phyloP scores from a whole-genome alignment of 2,329 filamentous ascomycete species.

The Diplodia mutila region DNA sequence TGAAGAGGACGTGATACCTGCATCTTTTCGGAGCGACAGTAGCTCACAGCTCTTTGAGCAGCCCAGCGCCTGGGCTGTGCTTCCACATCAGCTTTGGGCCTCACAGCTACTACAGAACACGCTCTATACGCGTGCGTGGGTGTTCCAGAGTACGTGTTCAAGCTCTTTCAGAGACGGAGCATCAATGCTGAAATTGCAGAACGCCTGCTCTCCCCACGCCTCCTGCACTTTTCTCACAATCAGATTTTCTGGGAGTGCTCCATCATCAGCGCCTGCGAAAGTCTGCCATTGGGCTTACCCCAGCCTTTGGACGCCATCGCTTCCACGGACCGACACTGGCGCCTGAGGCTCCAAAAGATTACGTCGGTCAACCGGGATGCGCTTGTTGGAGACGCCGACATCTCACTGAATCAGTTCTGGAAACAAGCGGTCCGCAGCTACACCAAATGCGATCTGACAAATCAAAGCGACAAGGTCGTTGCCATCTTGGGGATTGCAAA shows the following conservation, averaged over 20 bases:
- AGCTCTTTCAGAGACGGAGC: not conserved
- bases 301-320: slow-evolving; percentile 30
- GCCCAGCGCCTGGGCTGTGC: slow-evolving; percentile 30
- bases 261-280: slow-evolving; percentile 33
- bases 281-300: slow-evolving; percentile 27
- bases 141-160: slow-evolving; percentile 32
- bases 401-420: slow-evolving; percentile 34
- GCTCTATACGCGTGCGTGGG: slow-evolving; percentile 34
- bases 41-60: slow-evolving; percentile 30
- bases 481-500: slow-evolving; percentile 39
- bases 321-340: slow-evolving; percentile 34
- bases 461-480: slow-evolving; percentile 32
- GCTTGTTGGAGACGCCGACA: slow-evolving; percentile 26
- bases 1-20: slow-evolving; percentile 29
- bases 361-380: not conserved
- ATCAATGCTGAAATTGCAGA: slow-evolving; percentile 24
- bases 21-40: slow-evolving; percentile 28
- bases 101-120: slow-evolving; percentile 29
- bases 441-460: slow-evolving; percentile 33
- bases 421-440: slow-evolving; percentile 33
- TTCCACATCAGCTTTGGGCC: slow-evolving; percentile 33
- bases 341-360: slow-evolving; percentile 8
- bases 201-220: slow-evolving; percentile 35
- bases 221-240: slow-evolving; percentile 33
- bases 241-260: slow-evolving; percentile 39